Percentiles rank a stretch among this genome's conserved stretches.
These are phyloP conservation scores for Termitomyces sp. DNA, from an alignment of 1,284 basidiomycete genomes.

Conservation along the genomic window DNA sequence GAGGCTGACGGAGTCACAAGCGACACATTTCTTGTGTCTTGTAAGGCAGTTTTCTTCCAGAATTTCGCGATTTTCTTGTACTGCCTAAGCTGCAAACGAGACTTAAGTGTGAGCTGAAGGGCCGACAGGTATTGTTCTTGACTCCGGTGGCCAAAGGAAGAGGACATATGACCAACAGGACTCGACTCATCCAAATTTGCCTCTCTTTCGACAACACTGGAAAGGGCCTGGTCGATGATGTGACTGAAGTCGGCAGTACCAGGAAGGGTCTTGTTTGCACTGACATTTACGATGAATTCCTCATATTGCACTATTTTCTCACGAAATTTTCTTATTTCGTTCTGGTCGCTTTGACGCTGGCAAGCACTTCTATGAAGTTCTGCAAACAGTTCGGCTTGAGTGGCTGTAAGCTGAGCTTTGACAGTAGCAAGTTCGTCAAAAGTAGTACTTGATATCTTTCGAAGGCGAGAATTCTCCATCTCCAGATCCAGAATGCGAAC, in stretches of 20 bases:
- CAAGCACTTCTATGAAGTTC: slow-evolving; percentile 14
- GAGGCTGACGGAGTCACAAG: slow-evolving; percentile 50
- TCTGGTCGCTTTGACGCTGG: slow-evolving; percentile 5
- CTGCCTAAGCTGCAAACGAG: slow-evolving; percentile 41
- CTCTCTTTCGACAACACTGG: slow-evolving; percentile 26
- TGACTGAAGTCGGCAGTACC: slow-evolving; percentile 1
- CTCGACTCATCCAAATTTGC: background rate
- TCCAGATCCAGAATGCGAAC: slow-evolving; percentile 18
- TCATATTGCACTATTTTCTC: slow-evolving; percentile 9
- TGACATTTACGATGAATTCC: slow-evolving; percentile 1
- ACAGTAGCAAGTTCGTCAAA: slow-evolving; percentile 7
- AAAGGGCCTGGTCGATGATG: slow-evolving; percentile 27
- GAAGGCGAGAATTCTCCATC: slow-evolving; percentile 17
- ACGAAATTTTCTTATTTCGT: slow-evolving; percentile 9
- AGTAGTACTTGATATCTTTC: slow-evolving; percentile 1
- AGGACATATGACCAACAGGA: slow-evolving; percentile 26
- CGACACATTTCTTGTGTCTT: slow-evolving; percentile 27
- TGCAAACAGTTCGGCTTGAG: slow-evolving; percentile 18
- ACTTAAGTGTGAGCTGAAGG: slow-evolving; percentile 43
- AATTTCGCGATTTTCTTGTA: slow-evolving; percentile 46
- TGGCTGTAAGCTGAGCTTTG: slow-evolving; percentile 13
- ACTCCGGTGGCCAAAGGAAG: slow-evolving; percentile 35
- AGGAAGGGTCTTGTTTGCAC: slow-evolving; percentile 1
- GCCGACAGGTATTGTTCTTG: slow-evolving; percentile 49
- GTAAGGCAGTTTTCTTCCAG: slow-evolving; percentile 46